Conservation (phyloP, 2,329 filamentous ascomycete genomes). For the Alternaria sp. region DNA sequence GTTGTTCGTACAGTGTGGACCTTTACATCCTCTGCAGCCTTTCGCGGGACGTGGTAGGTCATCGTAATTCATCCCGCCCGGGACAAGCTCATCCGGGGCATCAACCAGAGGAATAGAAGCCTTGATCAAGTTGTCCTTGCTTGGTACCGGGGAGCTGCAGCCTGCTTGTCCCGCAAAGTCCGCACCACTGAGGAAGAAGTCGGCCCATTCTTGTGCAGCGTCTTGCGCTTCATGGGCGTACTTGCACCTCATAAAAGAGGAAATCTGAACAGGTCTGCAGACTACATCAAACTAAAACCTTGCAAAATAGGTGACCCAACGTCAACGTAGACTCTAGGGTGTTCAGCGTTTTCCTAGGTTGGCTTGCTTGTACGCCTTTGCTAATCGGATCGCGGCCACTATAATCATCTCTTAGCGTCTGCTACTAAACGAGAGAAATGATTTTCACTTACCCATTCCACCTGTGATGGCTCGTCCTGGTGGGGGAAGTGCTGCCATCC, state of each 20-base stretch:
- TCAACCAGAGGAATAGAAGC: not conserved
- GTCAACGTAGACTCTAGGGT: too few species aligned
- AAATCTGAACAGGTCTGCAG: too few species aligned
- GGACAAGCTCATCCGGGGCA: not conserved
- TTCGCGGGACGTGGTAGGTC: not conserved
- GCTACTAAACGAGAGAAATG: not conserved
- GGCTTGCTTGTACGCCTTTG: not conserved
- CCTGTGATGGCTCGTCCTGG: not conserved
- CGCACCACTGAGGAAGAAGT: not conserved
- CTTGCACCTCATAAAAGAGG: too few species aligned
- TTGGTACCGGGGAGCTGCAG: fast-evolving
- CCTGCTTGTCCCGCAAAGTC: not conserved
- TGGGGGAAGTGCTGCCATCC: not conserved
- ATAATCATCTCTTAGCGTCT: not conserved
- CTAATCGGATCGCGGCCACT: not conserved
- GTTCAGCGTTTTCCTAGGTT: too few species aligned
- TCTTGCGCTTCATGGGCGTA: not conserved
- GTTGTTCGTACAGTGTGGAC: not conserved
- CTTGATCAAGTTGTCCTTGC: not conserved
- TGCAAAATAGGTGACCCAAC: too few species aligned
- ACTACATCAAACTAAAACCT: too few species aligned
- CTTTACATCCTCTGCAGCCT: not conserved
- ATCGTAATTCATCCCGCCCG: not conserved
- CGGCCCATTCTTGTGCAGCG: not conserved
- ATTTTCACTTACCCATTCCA: not conserved